Evolutionary conservation across 2,329 filamentous ascomycete genomes (phyloP).

Genomic region (Trichoderma gracile): DNA sequence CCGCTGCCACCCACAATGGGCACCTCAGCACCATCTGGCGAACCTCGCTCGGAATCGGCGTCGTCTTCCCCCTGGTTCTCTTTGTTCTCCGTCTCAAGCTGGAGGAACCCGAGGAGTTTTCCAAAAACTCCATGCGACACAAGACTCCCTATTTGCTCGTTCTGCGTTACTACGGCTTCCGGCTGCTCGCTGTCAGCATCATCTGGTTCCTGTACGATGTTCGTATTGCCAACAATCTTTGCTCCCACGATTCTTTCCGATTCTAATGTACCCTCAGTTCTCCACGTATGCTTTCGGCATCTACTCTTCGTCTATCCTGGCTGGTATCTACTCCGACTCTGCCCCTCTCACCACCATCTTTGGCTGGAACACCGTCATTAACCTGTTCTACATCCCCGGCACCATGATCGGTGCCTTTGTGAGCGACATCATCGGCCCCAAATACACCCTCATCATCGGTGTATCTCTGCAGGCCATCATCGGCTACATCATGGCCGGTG

Average conservation of each 20-base stretch:
- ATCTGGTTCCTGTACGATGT: conserved; percentile 87
- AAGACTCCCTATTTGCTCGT: conserved; percentile 58
- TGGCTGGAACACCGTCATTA: conserved; percentile 87
- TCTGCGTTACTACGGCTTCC: conserved; percentile 69
- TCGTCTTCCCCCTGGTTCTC: conserved; percentile 73
- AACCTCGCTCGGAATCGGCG: conserved; percentile 73
- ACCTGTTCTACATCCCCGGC: conserved; percentile 85
- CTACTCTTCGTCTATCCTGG: conserved; percentile 75
- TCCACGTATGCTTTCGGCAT: conserved; percentile 82
- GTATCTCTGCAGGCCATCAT: conserved; percentile 73
- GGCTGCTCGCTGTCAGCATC: conserved; percentile 66
- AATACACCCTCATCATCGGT: conserved; percentile 69
- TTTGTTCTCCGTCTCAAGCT: conserved; percentile 71
- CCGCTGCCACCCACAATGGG: conserved; percentile 56
- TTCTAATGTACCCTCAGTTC: conserved; percentile 51
- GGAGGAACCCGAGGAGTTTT: conserved; percentile 77
- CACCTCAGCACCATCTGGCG: conserved; percentile 80
- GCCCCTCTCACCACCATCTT: conserved; percentile 74
- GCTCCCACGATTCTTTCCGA: fast-evolving
- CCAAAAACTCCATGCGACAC: conserved; percentile 66
- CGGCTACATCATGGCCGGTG: conserved; percentile 86
- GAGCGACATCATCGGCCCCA: conserved; percentile 77
- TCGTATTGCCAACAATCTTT: conserved; percentile 32
- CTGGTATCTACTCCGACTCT: conserved; percentile 59
- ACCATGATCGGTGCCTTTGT: conserved; percentile 74